Conservation (phyloP, 2,329 filamentous ascomycete genomes). For the Verticillium nubilum region DNA sequence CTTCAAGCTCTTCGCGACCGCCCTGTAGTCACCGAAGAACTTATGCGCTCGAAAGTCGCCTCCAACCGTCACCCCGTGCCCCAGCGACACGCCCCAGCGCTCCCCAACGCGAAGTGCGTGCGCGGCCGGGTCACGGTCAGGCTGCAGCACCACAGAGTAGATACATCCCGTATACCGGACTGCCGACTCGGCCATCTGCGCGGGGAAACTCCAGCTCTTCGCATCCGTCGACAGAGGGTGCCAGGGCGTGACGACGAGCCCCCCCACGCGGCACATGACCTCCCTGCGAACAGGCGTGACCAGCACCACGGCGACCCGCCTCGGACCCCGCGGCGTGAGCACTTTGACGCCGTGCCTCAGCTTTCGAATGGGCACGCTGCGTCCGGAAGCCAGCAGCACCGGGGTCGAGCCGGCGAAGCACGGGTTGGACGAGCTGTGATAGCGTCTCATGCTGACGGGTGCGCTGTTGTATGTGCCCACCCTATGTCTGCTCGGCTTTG, state of each 20-base stretch:
- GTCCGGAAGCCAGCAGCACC: slow-evolving; percentile 38
- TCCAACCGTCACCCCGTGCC: slow-evolving; percentile 42
- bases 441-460: slow-evolving; percentile 34
- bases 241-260: slow-evolving; percentile 51
- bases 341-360: slow-evolving; percentile 42
- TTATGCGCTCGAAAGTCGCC: slow-evolving; percentile 41
- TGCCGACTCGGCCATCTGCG: slow-evolving; percentile 21
- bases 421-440: slow-evolving; percentile 32
- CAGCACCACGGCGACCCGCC: slow-evolving; percentile 45
- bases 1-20: slow-evolving; percentile 33
- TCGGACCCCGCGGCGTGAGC: slow-evolving; percentile 42
- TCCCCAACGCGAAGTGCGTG: slow-evolving; percentile 42
- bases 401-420: slow-evolving; percentile 49
- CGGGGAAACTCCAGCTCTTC: slow-evolving; percentile 42
- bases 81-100: slow-evolving; percentile 52
- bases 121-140: slow-evolving; percentile 32
- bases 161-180: slow-evolving; percentile 43
- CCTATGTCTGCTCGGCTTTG: slow-evolving; percentile 22
- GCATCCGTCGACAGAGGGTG: slow-evolving; percentile 44
- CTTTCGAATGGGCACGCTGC: slow-evolving; percentile 30
- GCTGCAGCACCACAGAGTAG: slow-evolving; percentile 52
- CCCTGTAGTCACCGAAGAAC: slow-evolving; percentile 49
- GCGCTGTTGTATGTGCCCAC: background rate
- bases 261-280: slow-evolving; percentile 38
- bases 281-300: slow-evolving; percentile 36